These are phyloP conservation scores for Dendrobium chrysotoxum DNA, from an alignment of 106 monocot genomes.

Conservation along the genomic window DNA sequence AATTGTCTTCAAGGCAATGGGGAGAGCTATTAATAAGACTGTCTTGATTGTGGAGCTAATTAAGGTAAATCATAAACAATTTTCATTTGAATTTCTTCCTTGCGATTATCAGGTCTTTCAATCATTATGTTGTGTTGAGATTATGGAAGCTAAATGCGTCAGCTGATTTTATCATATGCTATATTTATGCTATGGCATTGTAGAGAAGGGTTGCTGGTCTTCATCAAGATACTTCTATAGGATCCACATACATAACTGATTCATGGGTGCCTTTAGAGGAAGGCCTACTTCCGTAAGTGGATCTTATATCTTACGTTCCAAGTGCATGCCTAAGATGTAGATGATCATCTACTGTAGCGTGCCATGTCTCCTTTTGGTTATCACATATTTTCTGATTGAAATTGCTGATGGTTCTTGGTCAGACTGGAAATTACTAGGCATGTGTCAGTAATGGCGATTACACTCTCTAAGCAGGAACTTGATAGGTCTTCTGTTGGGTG, in stretches of 20 bases:
- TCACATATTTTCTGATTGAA: background rate
- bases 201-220: constrained; percentile 72
- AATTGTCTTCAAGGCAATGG: constrained; percentile 45
- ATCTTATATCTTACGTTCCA: background rate
- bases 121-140: background rate
- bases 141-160: background rate
- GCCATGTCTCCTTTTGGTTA: background rate
- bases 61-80: constrained; percentile 18
- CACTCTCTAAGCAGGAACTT: constrained; percentile 41
- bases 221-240: constrained; percentile 58
- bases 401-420: background rate
- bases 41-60: constrained; percentile 39
- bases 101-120: background rate
- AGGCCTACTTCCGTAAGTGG: constrained; percentile 76
- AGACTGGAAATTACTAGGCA: constrained; percentile 64
- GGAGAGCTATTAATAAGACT: constrained; percentile 45
- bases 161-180: background rate
- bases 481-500: constrained; percentile 51
- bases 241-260: constrained; percentile 78
- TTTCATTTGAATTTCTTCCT: background rate
- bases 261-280: constrained; percentile 90
- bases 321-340: background rate
- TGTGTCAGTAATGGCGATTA: constrained; percentile 52
- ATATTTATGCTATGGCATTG: constrained; percentile 5
- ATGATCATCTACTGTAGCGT: too few species aligned